Conservation (phyloP, 2,329 filamentous ascomycete species). For the Fulvia fulva region DNA sequence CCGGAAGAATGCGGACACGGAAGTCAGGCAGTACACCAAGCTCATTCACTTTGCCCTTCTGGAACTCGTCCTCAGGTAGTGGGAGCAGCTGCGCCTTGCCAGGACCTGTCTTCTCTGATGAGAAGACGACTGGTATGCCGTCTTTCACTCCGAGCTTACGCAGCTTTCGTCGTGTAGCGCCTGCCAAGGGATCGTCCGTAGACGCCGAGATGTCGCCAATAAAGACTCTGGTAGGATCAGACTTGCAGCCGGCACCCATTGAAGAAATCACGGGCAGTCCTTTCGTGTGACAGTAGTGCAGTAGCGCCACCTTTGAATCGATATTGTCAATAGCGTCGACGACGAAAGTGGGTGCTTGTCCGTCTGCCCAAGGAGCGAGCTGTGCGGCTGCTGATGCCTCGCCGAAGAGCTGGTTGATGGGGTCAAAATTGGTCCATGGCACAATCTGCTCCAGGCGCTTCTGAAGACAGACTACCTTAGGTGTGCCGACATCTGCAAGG, state of each 20-base stretch:
- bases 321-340: conserved; percentile 99
- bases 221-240: conserved; percentile 74
- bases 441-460: conserved; percentile 78
- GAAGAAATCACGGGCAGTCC: conserved; percentile 80
- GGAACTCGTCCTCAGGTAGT: conserved; percentile 79
- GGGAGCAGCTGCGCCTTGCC: conserved; percentile 89
- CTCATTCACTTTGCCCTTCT: conserved; percentile 80
- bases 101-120: conserved; percentile 81
- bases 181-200: conserved; percentile 82
- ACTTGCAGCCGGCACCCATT: conserved; percentile 96
- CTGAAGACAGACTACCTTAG: conserved; percentile 83
- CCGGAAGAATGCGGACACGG: conserved; percentile 87
- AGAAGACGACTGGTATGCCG: conserved; percentile 89
- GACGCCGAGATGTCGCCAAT: conserved; percentile 88
- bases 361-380: conserved; percentile 61
- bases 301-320: conserved; percentile 85
- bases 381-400: conserved; percentile 61
- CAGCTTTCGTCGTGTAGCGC: conserved; percentile 74
- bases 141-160: conserved; percentile 72
- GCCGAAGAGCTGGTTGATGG: conserved; percentile 78
- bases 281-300: conserved; percentile 81
- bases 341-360: conserved; percentile 73
- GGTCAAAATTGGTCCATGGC: conserved; percentile 88
- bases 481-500: conserved; percentile 83
- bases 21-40: conserved; percentile 89